Percentiles rank a stretch among this genome's conserved stretches.
Conservation (phyloP, 192 early-diverging fungal species). For the Linnemannia schmuckeri region DNA sequence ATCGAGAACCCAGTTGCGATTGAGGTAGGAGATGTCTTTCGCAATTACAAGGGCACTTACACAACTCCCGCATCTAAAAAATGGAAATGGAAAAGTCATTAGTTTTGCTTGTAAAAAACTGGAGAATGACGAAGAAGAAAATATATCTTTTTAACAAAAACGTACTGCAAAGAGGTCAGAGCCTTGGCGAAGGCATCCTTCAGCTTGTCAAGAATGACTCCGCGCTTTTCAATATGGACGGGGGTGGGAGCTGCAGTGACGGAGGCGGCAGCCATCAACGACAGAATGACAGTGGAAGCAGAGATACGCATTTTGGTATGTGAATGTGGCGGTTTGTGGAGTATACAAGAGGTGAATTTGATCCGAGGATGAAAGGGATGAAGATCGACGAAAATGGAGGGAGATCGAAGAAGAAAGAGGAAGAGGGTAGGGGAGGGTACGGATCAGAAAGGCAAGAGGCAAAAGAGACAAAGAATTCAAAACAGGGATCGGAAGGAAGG, state of each 20-base stretch:
- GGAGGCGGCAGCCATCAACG: constrained; percentile 21
- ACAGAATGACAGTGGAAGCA: constrained; percentile 19
- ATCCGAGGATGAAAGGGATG: background rate
- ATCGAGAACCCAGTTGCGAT: constrained; percentile 22
- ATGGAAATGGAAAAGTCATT: no score
- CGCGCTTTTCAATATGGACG: constrained; percentile 11
- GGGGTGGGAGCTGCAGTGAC: constrained; percentile 8
- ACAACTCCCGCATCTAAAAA: constrained; percentile 10
- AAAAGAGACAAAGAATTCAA: background rate
- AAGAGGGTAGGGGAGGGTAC: background rate
- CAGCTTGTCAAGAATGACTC: constrained; percentile 2
- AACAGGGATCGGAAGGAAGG: background rate
- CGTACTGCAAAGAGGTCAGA: background rate
- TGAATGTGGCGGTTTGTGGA: background rate
- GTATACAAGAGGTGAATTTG: background rate
- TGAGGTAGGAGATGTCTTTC: constrained; percentile 3
- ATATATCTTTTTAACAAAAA: no score
- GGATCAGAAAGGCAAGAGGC: constrained; percentile 1
- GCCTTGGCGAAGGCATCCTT: constrained; percentile 8
- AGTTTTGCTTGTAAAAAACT: no score
- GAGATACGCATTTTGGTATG: constrained; percentile 11
- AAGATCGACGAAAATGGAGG: background rate
- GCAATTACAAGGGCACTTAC: background rate
- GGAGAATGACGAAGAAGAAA: no score
- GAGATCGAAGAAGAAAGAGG: background rate